These are phyloP conservation scores for Backusella luteola DNA, from an alignment of 192 early-diverging fungal genomes.

Conservation along the genomic window DNA sequence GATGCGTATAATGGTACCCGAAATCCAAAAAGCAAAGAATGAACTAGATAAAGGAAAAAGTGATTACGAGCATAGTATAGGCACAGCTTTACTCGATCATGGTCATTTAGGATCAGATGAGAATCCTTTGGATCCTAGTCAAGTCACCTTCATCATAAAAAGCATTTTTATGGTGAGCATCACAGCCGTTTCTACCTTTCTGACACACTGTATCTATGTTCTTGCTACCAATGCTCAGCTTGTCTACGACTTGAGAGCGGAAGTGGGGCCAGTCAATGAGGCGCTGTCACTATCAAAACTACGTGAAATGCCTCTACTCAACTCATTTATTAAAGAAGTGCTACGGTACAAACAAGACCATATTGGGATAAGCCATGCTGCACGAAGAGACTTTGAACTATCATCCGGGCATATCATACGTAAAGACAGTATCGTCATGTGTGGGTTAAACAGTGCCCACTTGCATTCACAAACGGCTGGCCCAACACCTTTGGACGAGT, in stretches of 20 bases:
- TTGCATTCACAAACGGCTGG: not conserved
- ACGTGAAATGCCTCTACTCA: not conserved
- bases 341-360: not conserved
- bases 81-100: not conserved
- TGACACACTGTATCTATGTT: not conserved
- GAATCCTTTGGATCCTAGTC: not conserved
- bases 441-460: not conserved
- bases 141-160: not conserved
- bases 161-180: not conserved
- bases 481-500: not conserved
- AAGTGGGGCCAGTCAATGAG: not conserved
- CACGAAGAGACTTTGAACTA: not conserved
- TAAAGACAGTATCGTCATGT: not conserved
- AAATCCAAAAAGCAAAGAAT: not conserved
- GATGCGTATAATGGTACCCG: not conserved
- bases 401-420: not conserved
- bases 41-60: not conserved
- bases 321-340: not conserved
- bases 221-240: not conserved
- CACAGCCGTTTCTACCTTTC: not conserved
- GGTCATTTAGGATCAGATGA: not conserved
- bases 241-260: not conserved
- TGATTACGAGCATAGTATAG: not conserved
- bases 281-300: not conserved
- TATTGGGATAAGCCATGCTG: not conserved